Percentiles rank a stretch among this genome's conserved stretches.
phyloP scores from a whole-genome alignment of 2,329 filamentous ascomycete species.

The Aspergillus sp. region DNA sequence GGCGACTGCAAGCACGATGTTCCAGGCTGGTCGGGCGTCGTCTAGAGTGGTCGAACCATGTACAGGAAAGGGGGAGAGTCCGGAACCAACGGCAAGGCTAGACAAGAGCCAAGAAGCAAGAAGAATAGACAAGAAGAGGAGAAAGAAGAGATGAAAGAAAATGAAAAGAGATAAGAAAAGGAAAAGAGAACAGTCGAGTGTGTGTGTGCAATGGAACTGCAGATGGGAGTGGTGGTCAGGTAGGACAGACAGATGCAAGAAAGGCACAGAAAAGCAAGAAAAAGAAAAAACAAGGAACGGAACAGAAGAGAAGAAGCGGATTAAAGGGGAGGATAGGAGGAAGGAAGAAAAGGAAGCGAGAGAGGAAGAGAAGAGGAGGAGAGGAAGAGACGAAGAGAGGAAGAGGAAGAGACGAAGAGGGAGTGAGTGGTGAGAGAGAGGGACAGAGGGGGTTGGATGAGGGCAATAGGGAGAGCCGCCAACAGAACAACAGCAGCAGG shows the following conservation, averaged over 20 bases:
- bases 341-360: conserved; percentile 14
- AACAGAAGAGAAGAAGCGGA: conserved; percentile 19
- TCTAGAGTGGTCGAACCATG: conserved; percentile 25
- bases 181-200: no score
- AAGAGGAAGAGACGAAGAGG: conserved; percentile 18
- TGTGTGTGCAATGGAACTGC: no score
- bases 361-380: conserved; percentile 20
- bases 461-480: background rate
- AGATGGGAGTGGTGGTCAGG: no score
- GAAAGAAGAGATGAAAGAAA: conserved; percentile 5
- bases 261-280: conserved; percentile 1
- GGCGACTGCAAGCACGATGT: conserved; percentile 20
- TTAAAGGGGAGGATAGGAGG: background rate
- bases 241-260: background rate
- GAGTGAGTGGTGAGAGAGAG: conserved; percentile 1
- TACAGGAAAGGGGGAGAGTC: conserved; percentile 8
- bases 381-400: conserved; percentile 20
- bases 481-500: no score
- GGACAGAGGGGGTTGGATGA: background rate
- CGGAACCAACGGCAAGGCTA: conserved; percentile 9
- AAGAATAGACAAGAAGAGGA: conserved; percentile 23
- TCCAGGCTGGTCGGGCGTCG: conserved; percentile 18
- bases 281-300: conserved; percentile 18
- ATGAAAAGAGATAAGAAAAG: no score
- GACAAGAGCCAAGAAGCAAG: conserved; percentile 12